Percentiles rank a stretch among this genome's conserved stretches.
These are phyloP conservation scores for Ceratocystis cubensis DNA, from an alignment of 2,329 filamentous ascomycete genomes.

Conservation along the genomic window DNA sequence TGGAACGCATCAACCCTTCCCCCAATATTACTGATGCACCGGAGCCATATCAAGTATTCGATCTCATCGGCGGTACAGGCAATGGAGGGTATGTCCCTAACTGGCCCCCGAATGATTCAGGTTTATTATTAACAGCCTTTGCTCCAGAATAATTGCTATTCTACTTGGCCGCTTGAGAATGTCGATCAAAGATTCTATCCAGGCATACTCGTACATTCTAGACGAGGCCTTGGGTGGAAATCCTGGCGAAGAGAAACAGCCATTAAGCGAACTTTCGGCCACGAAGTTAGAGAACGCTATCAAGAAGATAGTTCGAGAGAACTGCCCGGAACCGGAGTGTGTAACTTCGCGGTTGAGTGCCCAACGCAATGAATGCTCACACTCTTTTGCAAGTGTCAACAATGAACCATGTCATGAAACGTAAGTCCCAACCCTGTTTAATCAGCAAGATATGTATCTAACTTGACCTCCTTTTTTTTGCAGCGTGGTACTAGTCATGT, in stretches of 20 bases:
- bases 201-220: neutral
- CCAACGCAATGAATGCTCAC: neutral
- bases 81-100: slow-evolving; percentile 24
- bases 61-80: slow-evolving; percentile 27
- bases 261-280: neutral
- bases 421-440: neutral
- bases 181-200: neutral
- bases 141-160: neutral
- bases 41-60: slow-evolving; percentile 25
- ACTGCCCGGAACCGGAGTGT: neutral
- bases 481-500: neutral
- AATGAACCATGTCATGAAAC: neutral
- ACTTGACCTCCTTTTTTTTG: neutral
- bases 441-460: neutral
- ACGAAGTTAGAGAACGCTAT: neutral
- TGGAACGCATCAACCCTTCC: slow-evolving; percentile 22
- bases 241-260: neutral
- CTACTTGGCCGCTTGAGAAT: neutral
- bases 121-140: neutral
- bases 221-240: neutral
- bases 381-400: neutral
- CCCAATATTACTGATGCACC: slow-evolving; percentile 22
- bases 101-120: neutral
- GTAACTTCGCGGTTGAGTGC: neutral
- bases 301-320: neutral